A percentile compares a stretch with the other conserved stretches of the same genome.
Conservation (phyloP, 2,329 filamentous ascomycete species). For the Aspergillaceae sp. region DNA sequence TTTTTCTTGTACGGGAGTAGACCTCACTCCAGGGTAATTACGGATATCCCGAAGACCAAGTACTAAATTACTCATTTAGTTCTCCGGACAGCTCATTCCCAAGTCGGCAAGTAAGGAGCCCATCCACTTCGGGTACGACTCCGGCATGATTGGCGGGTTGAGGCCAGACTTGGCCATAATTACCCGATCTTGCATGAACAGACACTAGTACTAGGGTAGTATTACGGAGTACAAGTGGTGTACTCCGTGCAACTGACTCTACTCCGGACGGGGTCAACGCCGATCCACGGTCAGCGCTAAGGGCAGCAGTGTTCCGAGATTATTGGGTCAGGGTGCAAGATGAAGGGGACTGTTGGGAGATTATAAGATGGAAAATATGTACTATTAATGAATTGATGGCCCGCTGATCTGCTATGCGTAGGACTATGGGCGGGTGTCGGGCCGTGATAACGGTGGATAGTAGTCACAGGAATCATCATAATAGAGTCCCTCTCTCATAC, state of each 20-base stretch:
- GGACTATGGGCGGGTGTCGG: neutral
- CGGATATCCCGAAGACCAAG: neutral
- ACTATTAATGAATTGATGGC: neutral
- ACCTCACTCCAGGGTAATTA: no score
- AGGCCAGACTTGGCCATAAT: neutral
- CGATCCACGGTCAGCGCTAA: neutral
- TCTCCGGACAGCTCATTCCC: neutral
- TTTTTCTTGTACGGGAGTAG: constrained; percentile 1
- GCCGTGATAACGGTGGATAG: neutral
- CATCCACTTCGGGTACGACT: no score
- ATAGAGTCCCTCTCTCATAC: no score
- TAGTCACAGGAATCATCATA: neutral
- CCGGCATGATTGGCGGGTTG: neutral
- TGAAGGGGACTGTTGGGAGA: neutral
- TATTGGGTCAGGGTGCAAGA: no score
- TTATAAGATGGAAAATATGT: neutral
- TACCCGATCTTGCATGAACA: neutral
- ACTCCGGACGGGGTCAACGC: neutral
- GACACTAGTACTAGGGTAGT: neutral
- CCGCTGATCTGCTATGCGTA: neutral
- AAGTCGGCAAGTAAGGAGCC: neutral
- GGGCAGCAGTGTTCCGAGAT: neutral
- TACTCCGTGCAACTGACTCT: neutral
- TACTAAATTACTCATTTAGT: neutral
- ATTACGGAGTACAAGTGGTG: neutral